phyloP scores from a whole-genome alignment of 306 rosid genomes.

The Vigna reflexopilosa region DNA sequence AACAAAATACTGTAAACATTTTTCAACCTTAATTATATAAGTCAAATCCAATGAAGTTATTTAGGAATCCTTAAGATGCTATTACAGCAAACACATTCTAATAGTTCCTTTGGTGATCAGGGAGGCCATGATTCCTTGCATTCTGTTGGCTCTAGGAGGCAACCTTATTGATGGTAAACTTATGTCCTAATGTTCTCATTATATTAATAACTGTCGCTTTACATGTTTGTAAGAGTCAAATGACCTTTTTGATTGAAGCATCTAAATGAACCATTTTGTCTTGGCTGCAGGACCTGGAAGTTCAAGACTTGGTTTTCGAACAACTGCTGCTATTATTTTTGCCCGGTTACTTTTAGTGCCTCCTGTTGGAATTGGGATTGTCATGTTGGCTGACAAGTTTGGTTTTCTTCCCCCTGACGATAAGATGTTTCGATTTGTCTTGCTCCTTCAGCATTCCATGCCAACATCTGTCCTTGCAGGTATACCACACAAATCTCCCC shows the following conservation, averaged over 20 bases:
- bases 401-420: slow-evolving; percentile 92
- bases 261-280: slow-evolving; percentile 35
- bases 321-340: slow-evolving; percentile 87
- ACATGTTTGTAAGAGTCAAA: background rate
- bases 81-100: slow-evolving; percentile 35
- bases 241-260: slow-evolving; percentile 25
- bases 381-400: slow-evolving; percentile 90
- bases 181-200: slow-evolving; percentile 19
- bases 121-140: slow-evolving; percentile 99
- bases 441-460: slow-evolving; percentile 96
- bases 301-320: slow-evolving; percentile 87
- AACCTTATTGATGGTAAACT: slow-evolving; percentile 91
- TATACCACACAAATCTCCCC: slow-evolving; percentile 40
- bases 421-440: slow-evolving; percentile 88
- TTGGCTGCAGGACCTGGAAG: slow-evolving; percentile 91
- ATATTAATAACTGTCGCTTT: background rate
- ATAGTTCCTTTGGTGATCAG: slow-evolving; percentile 62
- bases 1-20: background rate
- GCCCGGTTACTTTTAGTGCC: slow-evolving; percentile 87
- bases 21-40: background rate
- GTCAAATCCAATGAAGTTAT: slow-evolving; percentile 17
- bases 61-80: background rate
- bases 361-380: slow-evolving; percentile 88
- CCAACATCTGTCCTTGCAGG: slow-evolving; percentile 97
- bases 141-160: slow-evolving; percentile 96